Base-by-base conservation (phyloP, 257 asterid genomes). In the Solanum arcanum region DNA sequence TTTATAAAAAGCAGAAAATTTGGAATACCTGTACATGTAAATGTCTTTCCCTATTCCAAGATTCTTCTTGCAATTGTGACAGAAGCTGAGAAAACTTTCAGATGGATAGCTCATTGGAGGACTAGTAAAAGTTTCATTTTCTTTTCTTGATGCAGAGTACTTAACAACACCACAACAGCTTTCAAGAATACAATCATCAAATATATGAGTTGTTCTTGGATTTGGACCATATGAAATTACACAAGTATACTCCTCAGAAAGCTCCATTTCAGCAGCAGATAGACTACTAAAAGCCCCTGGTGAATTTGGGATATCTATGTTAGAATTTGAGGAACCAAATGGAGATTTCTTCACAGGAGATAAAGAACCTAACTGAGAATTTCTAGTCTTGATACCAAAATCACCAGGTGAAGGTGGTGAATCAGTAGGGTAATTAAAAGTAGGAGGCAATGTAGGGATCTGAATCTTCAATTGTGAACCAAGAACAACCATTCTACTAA, bases 161-260 rank as follows among this genome's bases (percentile, higher is more conserved):
- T 87, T 93, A 25, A 93, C 94, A 88, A 90, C 92, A 47, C 95
- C 95, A 78, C 89, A 89, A 77, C 95, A 95, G 89, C 96, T 95
- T 91, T 93, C 96, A n/a, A 96, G 92, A 89, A 96, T 87, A 87
- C 98, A 95, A 84, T 96, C 96, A 73, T 96, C 98, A 85, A 92
- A 95, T 86, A 96, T 95, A 82, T 96, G 99, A 21, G 94, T 95
- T 31, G 97, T 96, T 60, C 86, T 95, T 12, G 98, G 98, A 90
- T 93, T 96, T 23, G 97, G 97, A 33, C 98, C 99, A 59, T 92
- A 89, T 31, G 96, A 93, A 44, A 95, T 94, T 87, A 96, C 99
- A 87, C 99, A 90, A 7, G 99, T 95, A 78, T 96, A 96, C 83
- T 96, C 99, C 93, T 96, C 99, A 2, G 98, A 96, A 23, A 94